A percentile compares a stretch with the other conserved stretches of the same genome.
These are phyloP conservation scores for Moesziomyces aphidis DNA, from an alignment of 1,284 basidiomycete species.

Conservation along the genomic window DNA sequence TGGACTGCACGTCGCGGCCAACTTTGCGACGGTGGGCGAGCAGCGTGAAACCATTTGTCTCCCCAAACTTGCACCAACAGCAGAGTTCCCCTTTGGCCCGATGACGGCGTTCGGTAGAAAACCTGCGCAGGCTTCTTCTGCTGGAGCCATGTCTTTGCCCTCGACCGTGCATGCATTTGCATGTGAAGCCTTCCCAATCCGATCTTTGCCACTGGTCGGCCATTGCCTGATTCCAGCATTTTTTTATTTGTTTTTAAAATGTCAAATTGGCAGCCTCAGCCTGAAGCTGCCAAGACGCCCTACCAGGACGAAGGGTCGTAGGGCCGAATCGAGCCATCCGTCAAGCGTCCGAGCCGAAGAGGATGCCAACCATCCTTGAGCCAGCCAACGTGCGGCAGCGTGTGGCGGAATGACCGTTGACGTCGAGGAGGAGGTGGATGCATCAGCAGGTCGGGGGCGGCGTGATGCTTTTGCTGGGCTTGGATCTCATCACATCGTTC, in stretches of 20 bases:
- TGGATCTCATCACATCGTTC: not conserved
- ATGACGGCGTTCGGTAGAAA: not conserved
- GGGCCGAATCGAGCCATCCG: too few relatives aligned
- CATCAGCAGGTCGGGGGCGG: not conserved
- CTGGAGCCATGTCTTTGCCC: constrained; percentile 7
- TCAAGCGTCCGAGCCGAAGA: too few relatives aligned
- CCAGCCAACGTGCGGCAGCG: too few relatives aligned
- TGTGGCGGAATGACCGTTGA: not conserved
- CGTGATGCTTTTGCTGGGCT: too few relatives aligned
- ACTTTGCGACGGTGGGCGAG: not conserved
- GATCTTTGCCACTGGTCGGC: not conserved
- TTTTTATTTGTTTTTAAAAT: too few relatives aligned
- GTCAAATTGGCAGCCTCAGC: too few relatives aligned
- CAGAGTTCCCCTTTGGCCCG: too few relatives aligned
- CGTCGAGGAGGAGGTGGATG: not conserved
- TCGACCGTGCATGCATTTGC: constrained; percentile 12
- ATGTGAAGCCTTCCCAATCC: constrained; percentile 6
- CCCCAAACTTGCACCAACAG: too few relatives aligned
- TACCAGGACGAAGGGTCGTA: too few relatives aligned
- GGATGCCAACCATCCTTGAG: too few relatives aligned
- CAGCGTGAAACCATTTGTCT: not conserved
- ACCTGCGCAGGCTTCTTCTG: not conserved
- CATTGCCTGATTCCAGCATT: too few relatives aligned
- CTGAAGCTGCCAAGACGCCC: too few relatives aligned
- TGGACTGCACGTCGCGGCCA: not conserved